A percentile compares a stretch with the other conserved stretches of the same genome.
Evolutionary conservation across 352 stramenopile genomes (phyloP).

Genomic region (Pythium aristosporum): DNA sequence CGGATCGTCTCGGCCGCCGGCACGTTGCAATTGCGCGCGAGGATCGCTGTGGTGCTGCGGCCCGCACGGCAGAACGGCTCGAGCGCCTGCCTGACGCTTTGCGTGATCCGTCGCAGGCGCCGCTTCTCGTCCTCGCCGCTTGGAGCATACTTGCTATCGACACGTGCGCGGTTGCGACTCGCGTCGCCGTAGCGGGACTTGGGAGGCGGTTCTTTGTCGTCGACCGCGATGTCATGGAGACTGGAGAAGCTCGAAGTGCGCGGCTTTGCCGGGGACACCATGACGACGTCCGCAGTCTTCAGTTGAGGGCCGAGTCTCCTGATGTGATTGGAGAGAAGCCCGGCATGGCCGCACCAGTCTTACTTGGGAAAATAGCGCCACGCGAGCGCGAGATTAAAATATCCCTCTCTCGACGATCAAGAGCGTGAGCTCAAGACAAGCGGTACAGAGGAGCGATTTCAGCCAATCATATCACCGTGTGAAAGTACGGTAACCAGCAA

Average conservation of each 20-base stretch:
- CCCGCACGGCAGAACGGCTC: constrained; percentile 24
- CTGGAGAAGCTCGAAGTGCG: constrained; percentile 18
- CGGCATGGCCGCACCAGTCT: background rate
- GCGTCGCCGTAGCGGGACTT: background rate
- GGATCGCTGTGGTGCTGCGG: background rate
- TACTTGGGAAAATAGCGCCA: background rate
- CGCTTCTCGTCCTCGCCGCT: constrained; percentile 9
- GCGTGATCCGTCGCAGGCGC: constrained; percentile 22
- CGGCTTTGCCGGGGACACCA: constrained; percentile 17
- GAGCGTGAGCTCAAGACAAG: too few relatives aligned
- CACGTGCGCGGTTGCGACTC: background rate
- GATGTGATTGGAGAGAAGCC: background rate
- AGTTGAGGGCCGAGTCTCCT: background rate
- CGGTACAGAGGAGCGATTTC: too few relatives aligned
- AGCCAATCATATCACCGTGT: too few relatives aligned
- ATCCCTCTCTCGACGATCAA: background rate
- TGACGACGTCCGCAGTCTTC: background rate
- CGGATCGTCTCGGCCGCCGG: constrained; percentile 35
- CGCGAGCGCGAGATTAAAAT: background rate
- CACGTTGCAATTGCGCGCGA: constrained; percentile 5
- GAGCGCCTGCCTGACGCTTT: constrained; percentile 31
- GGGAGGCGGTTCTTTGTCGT: background rate
- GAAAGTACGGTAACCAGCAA: too few relatives aligned
- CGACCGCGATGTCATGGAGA: background rate
- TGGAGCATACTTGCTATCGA: background rate